Evolutionary conservation across 352 stramenopile genomes (phyloP).

Genomic region (Phytophthora syringae): DNA sequence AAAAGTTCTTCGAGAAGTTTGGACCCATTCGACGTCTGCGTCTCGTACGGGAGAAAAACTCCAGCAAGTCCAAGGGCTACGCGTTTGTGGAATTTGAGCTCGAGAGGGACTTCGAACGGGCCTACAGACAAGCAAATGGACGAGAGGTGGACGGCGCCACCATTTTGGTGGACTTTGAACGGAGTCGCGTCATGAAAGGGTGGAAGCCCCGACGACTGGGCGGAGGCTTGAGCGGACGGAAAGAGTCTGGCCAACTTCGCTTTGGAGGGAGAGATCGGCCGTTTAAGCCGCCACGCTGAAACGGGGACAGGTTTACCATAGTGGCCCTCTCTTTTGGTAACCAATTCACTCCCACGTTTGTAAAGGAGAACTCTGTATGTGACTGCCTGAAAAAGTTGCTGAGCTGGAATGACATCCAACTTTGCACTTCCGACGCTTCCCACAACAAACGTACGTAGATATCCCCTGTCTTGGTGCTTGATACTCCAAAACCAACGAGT

Average conservation of each 20-base stretch:
- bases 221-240: constrained; percentile 74
- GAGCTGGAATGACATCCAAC: constrained; percentile 55
- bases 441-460: constrained; percentile 58
- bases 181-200: constrained; percentile 74
- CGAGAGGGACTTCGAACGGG: constrained; percentile 60
- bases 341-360: constrained; percentile 40
- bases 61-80: constrained; percentile 74
- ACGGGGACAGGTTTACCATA: constrained; percentile 22
- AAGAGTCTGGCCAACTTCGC: constrained; percentile 84
- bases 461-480: constrained; percentile 45
- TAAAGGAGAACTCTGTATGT: constrained; percentile 60
- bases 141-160: constrained; percentile 60
- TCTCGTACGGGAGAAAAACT: constrained; percentile 71
- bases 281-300: constrained; percentile 54
- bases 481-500: constrained; percentile 71
- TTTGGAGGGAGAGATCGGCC: constrained; percentile 82
- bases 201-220: constrained; percentile 87
- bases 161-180: constrained; percentile 83
- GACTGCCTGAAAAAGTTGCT: constrained; percentile 49
- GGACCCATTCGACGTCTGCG: constrained; percentile 57
- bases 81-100: constrained; percentile 78
- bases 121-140: constrained; percentile 64
- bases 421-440: constrained; percentile 31
- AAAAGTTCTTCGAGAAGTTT: constrained; percentile 50
- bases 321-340: no score